Conservation (phyloP, 148 eudicot species). For the Camellia granthamiana region DNA sequence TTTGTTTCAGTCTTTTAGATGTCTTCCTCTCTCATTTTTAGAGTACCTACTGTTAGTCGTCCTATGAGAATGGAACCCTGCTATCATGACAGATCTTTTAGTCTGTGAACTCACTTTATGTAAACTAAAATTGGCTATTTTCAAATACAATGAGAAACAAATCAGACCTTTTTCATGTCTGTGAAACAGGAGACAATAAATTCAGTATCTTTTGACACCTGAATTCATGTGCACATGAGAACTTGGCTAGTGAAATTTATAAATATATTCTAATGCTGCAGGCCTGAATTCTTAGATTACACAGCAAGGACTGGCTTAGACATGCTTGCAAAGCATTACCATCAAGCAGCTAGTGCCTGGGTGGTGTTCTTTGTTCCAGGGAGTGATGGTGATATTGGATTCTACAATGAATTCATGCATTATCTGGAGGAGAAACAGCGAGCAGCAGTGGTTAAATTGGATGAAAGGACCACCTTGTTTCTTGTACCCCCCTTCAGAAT, state of each 20-base stretch:
- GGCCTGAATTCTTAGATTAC: constrained; percentile 82
- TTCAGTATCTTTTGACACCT: background rate
- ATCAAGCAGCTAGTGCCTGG: constrained; percentile 70
- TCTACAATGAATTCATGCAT: constrained; percentile 76
- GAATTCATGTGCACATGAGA: background rate
- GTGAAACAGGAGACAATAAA: background rate
- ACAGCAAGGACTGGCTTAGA: constrained; percentile 83
- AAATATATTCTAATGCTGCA: constrained; percentile 27
- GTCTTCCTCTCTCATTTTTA: background rate
- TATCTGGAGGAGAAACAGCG: constrained; percentile 76
- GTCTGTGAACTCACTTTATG: too few relatives aligned
- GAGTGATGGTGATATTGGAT: constrained; percentile 67
- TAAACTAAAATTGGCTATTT: background rate
- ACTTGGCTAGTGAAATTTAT: background rate
- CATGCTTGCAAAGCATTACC: constrained; percentile 85
- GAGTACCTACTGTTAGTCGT: background rate
- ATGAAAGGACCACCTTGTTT: constrained; percentile 67
- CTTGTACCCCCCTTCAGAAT: constrained; percentile 91
- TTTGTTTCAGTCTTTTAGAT: background rate
- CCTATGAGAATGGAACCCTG: background rate
- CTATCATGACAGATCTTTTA: background rate
- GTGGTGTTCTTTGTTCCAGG: constrained; percentile 83
- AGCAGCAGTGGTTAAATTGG: constrained; percentile 81
- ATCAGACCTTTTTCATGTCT: background rate
- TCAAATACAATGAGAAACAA: background rate